phyloP scores from a whole-genome alignment of 768 basidiomycete genomes.

The Chiua virens region DNA sequence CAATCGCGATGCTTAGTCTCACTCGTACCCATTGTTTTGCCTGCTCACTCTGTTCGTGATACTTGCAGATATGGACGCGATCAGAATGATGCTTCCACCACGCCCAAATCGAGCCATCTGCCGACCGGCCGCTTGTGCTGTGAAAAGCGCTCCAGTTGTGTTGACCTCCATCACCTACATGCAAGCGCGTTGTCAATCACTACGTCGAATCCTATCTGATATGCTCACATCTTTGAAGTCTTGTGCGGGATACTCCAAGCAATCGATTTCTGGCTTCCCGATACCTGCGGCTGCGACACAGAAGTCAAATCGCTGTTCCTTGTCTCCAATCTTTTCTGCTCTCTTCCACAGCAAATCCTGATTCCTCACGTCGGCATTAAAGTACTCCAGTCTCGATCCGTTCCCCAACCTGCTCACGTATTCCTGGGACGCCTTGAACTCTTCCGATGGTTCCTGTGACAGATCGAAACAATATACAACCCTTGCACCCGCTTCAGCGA shows the following conservation, averaged over 20 bases:
- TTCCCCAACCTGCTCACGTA: slow-evolving; percentile 50
- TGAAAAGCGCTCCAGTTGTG: slow-evolving; percentile 58
- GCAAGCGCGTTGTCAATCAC: neutral
- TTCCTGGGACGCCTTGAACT: slow-evolving; percentile 53
- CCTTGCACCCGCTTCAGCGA: slow-evolving; percentile 71
- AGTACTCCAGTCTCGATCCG: slow-evolving; percentile 54
- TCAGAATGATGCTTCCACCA: slow-evolving; percentile 56
- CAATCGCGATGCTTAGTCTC: neutral
- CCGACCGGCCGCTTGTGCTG: slow-evolving; percentile 59
- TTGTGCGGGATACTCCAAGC: slow-evolving; percentile 62
- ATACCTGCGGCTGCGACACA: slow-evolving; percentile 81
- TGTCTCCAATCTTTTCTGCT: slow-evolving; percentile 59
- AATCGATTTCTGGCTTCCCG: slow-evolving; percentile 56
- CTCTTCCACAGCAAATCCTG: slow-evolving; percentile 59
- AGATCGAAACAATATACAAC: slow-evolving; percentile 72
- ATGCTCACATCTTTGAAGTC: slow-evolving; percentile 58
- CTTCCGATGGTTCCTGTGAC: slow-evolving; percentile 51
- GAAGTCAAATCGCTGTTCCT: slow-evolving; percentile 70
- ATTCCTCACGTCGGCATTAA: slow-evolving; percentile 62
- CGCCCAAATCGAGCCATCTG: slow-evolving; percentile 52
- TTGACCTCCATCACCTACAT: slow-evolving; percentile 65
- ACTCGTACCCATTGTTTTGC: too few species aligned
- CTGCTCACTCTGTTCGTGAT: slow-evolving; percentile 66
- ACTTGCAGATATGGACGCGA: slow-evolving; percentile 61
- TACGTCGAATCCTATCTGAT: too few species aligned